Percentiles rank a stretch among this genome's conserved stretches.
Evolutionary conservation across 305 asterid genomes (phyloP).

Genomic region (Solanum hybrid): DNA sequence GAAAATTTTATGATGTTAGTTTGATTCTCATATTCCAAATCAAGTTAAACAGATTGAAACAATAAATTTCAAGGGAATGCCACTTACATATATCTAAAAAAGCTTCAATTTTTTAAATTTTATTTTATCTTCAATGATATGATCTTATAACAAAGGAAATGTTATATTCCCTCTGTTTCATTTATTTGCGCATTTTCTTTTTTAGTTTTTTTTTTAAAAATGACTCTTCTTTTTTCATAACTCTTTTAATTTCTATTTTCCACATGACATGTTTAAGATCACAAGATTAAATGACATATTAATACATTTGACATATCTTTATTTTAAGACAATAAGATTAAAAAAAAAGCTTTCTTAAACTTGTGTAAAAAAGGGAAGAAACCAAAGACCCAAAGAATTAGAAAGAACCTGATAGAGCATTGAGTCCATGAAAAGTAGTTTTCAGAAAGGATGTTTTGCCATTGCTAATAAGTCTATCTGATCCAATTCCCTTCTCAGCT

Average conservation of each 20-base stretch:
- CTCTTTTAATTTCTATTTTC: background rate
- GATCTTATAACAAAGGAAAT: background rate
- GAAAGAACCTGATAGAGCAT: slow-evolving; percentile 27
- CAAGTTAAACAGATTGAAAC: background rate
- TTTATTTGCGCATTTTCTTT: background rate
- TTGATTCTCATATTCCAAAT: background rate
- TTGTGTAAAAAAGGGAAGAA: background rate
- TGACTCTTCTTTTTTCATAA: background rate
- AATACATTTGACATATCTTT: background rate
- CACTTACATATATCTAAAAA: background rate
- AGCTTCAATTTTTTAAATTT: background rate
- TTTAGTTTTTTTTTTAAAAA: background rate
- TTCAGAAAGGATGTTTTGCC: slow-evolving; percentile 21
- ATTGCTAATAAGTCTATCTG: background rate
- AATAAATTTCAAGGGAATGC: background rate
- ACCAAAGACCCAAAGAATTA: background rate
- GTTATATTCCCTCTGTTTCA: background rate
- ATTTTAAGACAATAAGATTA: background rate
- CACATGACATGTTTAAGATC: background rate
- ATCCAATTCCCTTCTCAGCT: background rate
- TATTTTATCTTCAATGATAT: background rate
- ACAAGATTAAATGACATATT: background rate
- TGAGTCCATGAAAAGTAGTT: slow-evolving; percentile 31
- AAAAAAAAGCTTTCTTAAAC: background rate
- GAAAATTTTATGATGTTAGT: background rate